Conservation (phyloP, 1,139 yeast genomes). For the Scheffersomyces titani region DNA sequence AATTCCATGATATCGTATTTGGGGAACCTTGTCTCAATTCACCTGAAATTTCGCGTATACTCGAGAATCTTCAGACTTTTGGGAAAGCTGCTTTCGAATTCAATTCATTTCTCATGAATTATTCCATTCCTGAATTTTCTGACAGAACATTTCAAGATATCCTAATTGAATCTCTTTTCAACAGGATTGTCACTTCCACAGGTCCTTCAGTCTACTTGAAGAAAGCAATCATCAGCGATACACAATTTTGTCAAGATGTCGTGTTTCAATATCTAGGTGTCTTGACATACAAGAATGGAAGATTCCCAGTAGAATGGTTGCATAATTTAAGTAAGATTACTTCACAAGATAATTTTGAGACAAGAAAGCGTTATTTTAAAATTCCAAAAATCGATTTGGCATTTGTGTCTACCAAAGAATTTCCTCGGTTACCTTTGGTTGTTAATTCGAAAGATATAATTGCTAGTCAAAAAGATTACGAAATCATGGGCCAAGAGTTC, state of each 20-base stretch:
- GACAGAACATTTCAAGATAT: not conserved
- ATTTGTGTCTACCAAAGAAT: not conserved
- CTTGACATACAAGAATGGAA: conserved; percentile 5
- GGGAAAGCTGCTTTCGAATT: conserved; percentile 1
- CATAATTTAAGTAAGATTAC: not conserved
- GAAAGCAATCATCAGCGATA: not conserved
- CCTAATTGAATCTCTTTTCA: not conserved
- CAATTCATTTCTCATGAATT: not conserved
- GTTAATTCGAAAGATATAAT: not conserved
- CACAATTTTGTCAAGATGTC: conserved; percentile 4
- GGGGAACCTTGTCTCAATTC: conserved; percentile 2
- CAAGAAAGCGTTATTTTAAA: not conserved
- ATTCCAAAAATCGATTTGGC: not conserved
- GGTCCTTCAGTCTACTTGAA: not conserved
- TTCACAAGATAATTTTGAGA: not conserved
- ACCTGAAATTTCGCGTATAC: not conserved
- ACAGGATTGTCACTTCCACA: not conserved
- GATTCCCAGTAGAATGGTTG: conserved; percentile 10
- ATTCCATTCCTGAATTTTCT: not conserved
- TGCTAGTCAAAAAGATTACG: not conserved
- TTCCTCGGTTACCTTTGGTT: not conserved
- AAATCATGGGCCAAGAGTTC: not conserved
- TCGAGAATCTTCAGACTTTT: conserved; percentile 1
- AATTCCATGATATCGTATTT: not conserved
- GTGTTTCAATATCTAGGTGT: conserved; percentile 11